Evolutionary conservation across 345 rosid species (phyloP), one percentile per base, ranked within the genome.

Genomic region (Linum trigynum): DNA sequence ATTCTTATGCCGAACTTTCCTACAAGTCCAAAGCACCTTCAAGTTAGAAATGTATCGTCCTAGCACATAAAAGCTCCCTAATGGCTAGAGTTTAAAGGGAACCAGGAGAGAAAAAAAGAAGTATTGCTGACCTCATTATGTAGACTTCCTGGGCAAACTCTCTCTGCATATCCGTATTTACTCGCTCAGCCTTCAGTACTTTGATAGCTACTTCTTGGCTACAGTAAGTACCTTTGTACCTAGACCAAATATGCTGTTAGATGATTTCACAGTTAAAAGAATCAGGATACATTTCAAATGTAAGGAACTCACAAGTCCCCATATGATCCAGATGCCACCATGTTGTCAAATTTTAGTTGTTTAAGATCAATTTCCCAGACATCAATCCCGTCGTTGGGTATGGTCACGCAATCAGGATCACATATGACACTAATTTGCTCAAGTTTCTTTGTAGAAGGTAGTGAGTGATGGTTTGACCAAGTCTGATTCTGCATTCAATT

Each of bases 131-230:
- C 97, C 97, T 88, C 97, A 94, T 85, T 62, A 90, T 88, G 75
- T 86, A 94, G 48, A 90, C 96, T 83, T 94, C 99, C 78, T 90
- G 99, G 62, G 92, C 81, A 70, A 94, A 94, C 74, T 90, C 97
- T 71, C 83, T 77, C 62, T 88, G 80, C 87, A 85, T 83, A 71
- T 89, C 92, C 8, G 83, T 66, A 37, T 81, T 85, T 59, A 87
- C 90, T 73, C 77, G 80, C 76, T 92, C 97, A 61, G 89, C 85
- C 82, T 94, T 90, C 57, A 94, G 84, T 61, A 90, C 73, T 77
- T 94, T 94, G 78, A 94, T 77, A 58, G 99, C 99, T 63, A 90
- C 97, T 70, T 94, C 99, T 71, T 94, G 99, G 82, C 96, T 85
- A 61, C 89, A 88, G 71, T 88, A 90, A 45, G 88, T 82, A 65